Conservation (phyloP, 768 basidiomycete species). For the Amanita pseudoporphyria region DNA sequence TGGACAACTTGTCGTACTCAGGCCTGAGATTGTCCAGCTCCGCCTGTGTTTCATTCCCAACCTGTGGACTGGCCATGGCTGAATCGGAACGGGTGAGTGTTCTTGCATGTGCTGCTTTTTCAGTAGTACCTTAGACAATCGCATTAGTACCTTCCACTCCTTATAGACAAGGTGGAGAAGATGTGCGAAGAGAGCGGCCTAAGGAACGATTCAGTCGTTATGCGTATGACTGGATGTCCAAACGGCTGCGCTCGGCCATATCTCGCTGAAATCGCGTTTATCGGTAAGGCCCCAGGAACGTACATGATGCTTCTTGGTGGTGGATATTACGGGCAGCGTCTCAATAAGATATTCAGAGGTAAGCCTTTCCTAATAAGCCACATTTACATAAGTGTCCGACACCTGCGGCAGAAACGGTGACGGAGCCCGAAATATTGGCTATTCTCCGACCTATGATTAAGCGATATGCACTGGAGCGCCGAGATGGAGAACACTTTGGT, state of each 20-base stretch:
- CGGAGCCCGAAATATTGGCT: conserved; percentile 29
- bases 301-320: conserved; percentile 96
- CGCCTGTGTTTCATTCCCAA: conserved; percentile 97
- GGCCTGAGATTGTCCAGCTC: conserved; percentile 83
- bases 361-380: conserved; percentile 10
- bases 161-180: conserved; percentile 91
- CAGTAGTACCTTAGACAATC: neutral
- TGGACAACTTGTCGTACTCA: conserved; percentile 77
- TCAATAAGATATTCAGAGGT: conserved; percentile 96
- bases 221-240: conserved; percentile 98
- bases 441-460: conserved; percentile 94
- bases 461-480: conserved; percentile 78
- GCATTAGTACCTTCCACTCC: conserved; percentile 75
- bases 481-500: conserved; percentile 86
- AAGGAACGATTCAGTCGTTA: conserved; percentile 89
- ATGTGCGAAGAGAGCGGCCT: conserved; percentile 91
- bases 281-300: conserved; percentile 89
- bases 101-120: neutral
- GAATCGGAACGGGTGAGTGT: conserved; percentile 43
- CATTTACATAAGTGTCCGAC: neutral
- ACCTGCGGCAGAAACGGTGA: neutral
- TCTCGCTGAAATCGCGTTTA: conserved; percentile 90
- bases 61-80: conserved; percentile 58
- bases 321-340: conserved; percentile 86
- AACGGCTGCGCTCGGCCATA: conserved; percentile 93